Conservation (phyloP, 225 moss, liverwort and hornwort genomes). For the Physcomitrium patens region DNA sequence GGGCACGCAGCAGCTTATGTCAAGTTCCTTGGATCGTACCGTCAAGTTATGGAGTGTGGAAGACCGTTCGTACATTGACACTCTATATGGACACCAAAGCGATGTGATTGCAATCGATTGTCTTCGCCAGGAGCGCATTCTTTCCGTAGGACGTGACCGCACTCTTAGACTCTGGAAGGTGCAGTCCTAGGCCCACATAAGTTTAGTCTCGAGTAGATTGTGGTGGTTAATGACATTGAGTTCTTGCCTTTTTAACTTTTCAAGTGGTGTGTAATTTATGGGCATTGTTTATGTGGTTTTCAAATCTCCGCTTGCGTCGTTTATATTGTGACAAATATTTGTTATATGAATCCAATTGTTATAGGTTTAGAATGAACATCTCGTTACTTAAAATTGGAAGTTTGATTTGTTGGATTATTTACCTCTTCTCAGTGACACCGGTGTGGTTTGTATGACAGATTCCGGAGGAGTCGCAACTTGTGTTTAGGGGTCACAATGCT, state of each 20-base stretch:
- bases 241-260: not conserved
- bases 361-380: constrained; percentile 3
- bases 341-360: constrained; percentile 1
- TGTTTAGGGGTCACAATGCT: constrained; percentile 92
- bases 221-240: constrained; percentile 3
- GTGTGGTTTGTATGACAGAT: constrained; percentile 52
- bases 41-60: constrained; percentile 97
- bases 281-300: too few species aligned
- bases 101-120: constrained; percentile 91
- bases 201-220: not conserved
- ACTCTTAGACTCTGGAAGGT: constrained; percentile 96
- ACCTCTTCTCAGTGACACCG: constrained; percentile 22
- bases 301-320: not conserved
- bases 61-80: constrained; percentile 92
- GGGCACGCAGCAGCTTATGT: constrained; percentile 97
- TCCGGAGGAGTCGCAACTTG: constrained; percentile 92
- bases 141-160: constrained; percentile 95
- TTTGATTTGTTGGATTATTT: not conserved
- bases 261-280: not conserved
- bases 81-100: constrained; percentile 88
- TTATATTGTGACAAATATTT: not conserved
- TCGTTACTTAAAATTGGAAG: constrained; percentile 7
- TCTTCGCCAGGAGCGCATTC: constrained; percentile 92
- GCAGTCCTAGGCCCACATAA: constrained; percentile 9
- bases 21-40: constrained; percentile 83